Base-by-base conservation (phyloP, 257 asterid genomes). In the Nemophila menziesii region DNA sequence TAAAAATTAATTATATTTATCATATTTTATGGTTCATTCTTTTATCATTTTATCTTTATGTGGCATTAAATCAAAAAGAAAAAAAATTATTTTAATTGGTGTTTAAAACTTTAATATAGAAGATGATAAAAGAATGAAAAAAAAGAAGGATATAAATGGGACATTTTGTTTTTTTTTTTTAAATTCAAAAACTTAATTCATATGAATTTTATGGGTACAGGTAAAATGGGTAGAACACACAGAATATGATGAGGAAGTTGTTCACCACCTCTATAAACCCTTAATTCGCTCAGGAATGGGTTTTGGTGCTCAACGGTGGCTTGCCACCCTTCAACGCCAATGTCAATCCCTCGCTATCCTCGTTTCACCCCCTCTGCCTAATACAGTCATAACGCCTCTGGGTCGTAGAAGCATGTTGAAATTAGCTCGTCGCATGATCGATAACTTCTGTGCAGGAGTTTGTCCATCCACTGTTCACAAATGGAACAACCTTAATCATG, bases 401-500 rank as follows among this genome's bases (percentile, higher is more conserved):
- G 98, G 98, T 51, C 58, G 92, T 38, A 64, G 81, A 58, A 89
- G 95, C 76, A 84, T 89, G 92, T 38, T 84, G 76, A 83, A 80
- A 82, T 64, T 89, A 15, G 98, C 95, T 0, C 95, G 78, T 18
- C 93, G 98, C 13, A 89, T 89, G 98, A 84, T 92, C 5, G 76
- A 72, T 68, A 89, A 84, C 67, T 89, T 89, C 10, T 84, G 87
- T 11, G 80, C 95, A 0, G 93, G 98, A 1, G 95, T 84, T 7
- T 89, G 94, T 21, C 86, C 93, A 4, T 89, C 98, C 3, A 80
- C 93, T 0, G 77, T 87, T n/a, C 84, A 84, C 76, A 66, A 78
- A 19, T 89, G 98, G 98, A 78, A 80, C 75, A 80, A 64, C 19
- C 80, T 89, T 4, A 55, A 71, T 4, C n/a, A n/a, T n/a, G 44